These are phyloP conservation scores for Bocquillonia castaneifolia DNA, from an alignment of 441 rosid species.

Conservation along the genomic window DNA sequence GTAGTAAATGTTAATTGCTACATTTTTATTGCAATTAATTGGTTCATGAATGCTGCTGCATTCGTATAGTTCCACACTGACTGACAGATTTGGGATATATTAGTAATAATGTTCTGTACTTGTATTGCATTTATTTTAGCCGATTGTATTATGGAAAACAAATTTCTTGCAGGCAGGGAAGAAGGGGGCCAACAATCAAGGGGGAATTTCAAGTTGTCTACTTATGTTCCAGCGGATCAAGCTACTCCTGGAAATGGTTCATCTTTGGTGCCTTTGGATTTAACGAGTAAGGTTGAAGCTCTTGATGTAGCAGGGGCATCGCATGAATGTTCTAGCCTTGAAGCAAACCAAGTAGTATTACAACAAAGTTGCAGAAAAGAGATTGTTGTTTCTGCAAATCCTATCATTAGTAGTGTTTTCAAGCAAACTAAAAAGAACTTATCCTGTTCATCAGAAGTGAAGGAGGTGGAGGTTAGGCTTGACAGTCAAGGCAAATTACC, in stretches of 20 bases:
- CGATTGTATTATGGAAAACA: neutral
- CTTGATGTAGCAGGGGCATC: conserved; percentile 26
- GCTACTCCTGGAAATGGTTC: conserved; percentile 29
- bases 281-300: conserved; percentile 27
- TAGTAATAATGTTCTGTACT: neutral
- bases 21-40: neutral
- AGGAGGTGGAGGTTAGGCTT: conserved; percentile 33
- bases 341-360: conserved; percentile 27
- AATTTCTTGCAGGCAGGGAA: conserved; percentile 42
- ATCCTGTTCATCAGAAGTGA: conserved; percentile 33
- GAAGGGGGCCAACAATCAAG: conserved; percentile 30
- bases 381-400: conserved; percentile 30
- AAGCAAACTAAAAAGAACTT: conserved; percentile 36
- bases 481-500: conserved; percentile 38
- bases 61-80: neutral
- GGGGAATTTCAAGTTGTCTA: conserved; percentile 24
- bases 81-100: neutral
- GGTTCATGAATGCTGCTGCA: neutral
- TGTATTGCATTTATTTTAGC: neutral
- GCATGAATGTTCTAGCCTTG: conserved; percentile 29
- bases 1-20: neutral
- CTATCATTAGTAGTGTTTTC: conserved; percentile 22
- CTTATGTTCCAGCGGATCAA: conserved; percentile 31
- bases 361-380: conserved; percentile 36
- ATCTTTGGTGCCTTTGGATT: conserved; percentile 28